Evolutionary conservation across 2,329 filamentous ascomycete species (phyloP), one percentile per base, ranked within the genome.

Genomic region (Fusarium sp.): DNA sequence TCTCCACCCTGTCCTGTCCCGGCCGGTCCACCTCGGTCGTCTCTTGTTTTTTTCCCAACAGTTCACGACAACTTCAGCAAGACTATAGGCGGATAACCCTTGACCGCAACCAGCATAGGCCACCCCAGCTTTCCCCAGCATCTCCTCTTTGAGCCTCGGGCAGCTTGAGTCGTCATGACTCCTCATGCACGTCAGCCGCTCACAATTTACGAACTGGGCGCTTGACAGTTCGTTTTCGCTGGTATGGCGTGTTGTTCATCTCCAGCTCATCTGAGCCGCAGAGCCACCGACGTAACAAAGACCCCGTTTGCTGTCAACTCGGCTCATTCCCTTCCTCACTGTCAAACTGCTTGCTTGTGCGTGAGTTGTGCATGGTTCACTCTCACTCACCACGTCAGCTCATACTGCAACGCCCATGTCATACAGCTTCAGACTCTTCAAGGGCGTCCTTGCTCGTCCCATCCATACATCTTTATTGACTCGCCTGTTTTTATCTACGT

Each of bases 101-200:
- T 54, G 48, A 54, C 48, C 48, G 48, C 27, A 54, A 27, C 48
- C 48, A 52, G 48, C 48, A 56, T 35, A 57, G 52, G 52, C 31
- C 52, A 57, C 52, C 35, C 58, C 37, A 37, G 48, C 59, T 54
- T 72, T 71, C 60, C 65, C 75, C 70, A 54, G 73, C 63, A 70
- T 68, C 63, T 66, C 75, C 68, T 67, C 43, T 72, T 75, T 76
- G 62, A 72, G 66, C 64, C 67, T 73, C 73, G 58, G 41, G 39
- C 66, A 73, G 58, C 48, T 73, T 24, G 16, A 59, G 60, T 57
- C n/a, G 48, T 41, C 24, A 50, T 68, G 60, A 62, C n/a, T 37
- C 57, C 65, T 71, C 68, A 78, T 78, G 77, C 77, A 79, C 72
- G 76, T 79, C 77, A 78, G 76, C 71, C 57, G 35, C 43, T 50